A percentile compares a stretch with the other conserved stretches of the same genome.
These are phyloP conservation scores for Cicer yamashitae DNA, from an alignment of 306 rosid species.

Conservation along the genomic window DNA sequence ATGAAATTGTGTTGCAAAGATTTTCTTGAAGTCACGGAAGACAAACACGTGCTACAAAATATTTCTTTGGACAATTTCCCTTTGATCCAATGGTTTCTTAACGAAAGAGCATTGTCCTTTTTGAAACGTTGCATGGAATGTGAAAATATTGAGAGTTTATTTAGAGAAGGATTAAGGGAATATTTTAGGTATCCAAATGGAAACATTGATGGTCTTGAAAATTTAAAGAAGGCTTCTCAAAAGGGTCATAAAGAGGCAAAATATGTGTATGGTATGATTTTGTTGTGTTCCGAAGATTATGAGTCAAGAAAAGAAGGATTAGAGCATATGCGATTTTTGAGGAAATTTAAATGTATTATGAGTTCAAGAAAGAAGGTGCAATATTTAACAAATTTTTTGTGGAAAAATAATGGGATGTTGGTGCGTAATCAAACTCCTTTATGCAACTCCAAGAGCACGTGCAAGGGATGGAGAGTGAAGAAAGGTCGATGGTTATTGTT, in stretches of 20 bases:
- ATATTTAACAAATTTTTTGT: not conserved
- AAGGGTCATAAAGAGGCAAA: conserved; percentile 43
- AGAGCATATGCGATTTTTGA: conserved; percentile 8
- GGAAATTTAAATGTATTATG: not conserved
- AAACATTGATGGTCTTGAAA: not conserved
- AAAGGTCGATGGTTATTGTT: not conserved
- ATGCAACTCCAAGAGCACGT: not conserved
- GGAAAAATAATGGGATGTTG: conserved; percentile 7
- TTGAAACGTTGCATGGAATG: conserved; percentile 15
- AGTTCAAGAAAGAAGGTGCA: conserved; percentile 30
- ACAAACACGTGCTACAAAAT: not conserved
- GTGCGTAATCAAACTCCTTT: not conserved
- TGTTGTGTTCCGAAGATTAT: not conserved
- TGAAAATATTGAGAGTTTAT: conserved; percentile 35
- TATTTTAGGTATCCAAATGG: not conserved
- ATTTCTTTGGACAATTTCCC: conserved; percentile 29
- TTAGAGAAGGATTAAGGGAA: conserved; percentile 37
- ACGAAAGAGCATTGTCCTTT: not conserved
- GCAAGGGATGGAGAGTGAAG: conserved; percentile 34
- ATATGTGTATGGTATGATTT: conserved; percentile 44
- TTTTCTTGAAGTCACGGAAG: conserved; percentile 23
- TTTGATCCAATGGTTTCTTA: not conserved
- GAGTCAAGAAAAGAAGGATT: conserved; percentile 34
- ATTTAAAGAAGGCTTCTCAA: conserved; percentile 3
- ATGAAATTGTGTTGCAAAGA: conserved; percentile 29